Conservation (phyloP, 257 asterid species). For the Nemophila menziesii region DNA sequence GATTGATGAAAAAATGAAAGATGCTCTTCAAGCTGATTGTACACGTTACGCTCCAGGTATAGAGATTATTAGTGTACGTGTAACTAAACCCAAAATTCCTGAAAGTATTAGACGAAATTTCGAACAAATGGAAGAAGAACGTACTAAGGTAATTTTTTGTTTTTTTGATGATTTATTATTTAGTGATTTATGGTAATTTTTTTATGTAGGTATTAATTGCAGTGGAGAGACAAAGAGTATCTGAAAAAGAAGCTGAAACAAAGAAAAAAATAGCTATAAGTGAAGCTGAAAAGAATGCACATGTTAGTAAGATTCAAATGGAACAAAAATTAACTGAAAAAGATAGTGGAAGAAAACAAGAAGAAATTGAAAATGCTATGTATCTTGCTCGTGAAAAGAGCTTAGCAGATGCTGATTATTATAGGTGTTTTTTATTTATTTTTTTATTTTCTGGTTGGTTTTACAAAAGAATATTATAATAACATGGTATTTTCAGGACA, state of each 20-base stretch:
- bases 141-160: constrained; percentile 64
- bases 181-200: background rate
- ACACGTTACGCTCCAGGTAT: constrained; percentile 98
- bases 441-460: constrained; percentile 2
- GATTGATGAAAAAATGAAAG: constrained; percentile 98
- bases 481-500: constrained; percentile 28
- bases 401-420: constrained; percentile 85
- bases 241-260: constrained; percentile 98
- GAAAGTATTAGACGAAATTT: constrained; percentile 77
- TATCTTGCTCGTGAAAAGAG: constrained; percentile 90
- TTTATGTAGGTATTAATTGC: constrained; percentile 78
- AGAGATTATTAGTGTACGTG: constrained; percentile 91
- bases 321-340: constrained; percentile 88
- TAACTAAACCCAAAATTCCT: constrained; percentile 87
- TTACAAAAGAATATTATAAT: background rate
- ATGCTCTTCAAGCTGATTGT: constrained; percentile 97
- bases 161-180: too few species aligned
- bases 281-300: constrained; percentile 90
- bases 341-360: constrained; percentile 83
- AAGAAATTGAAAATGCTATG: constrained; percentile 82
- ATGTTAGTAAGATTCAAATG: constrained; percentile 89
- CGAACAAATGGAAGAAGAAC: constrained; percentile 95
- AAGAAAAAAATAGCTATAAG: constrained; percentile 82
- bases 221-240: constrained; percentile 75
- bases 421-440: constrained; percentile 38